Conservation (phyloP, 2,329 filamentous ascomycete genomes). For the Ceratocystis harringtonii region DNA sequence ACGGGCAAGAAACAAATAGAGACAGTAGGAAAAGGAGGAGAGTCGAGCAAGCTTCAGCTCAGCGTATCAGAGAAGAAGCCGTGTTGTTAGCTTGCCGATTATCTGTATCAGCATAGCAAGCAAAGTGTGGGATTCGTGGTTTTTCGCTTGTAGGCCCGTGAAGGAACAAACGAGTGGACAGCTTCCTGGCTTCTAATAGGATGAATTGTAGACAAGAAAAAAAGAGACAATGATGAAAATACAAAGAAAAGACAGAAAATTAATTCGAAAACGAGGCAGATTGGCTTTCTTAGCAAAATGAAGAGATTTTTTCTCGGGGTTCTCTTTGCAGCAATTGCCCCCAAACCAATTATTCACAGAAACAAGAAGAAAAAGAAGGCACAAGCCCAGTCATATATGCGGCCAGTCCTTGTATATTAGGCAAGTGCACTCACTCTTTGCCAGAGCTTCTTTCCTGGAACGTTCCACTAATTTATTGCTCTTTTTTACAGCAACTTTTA, state of each 20-base stretch:
- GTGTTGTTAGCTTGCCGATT: neutral
- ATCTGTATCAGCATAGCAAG: neutral
- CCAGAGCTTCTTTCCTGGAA: too few species aligned
- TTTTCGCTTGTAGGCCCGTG: neutral
- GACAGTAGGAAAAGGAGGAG: neutral
- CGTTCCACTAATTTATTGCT: too few species aligned
- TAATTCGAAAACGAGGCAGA: constrained; percentile 9
- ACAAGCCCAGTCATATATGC: constrained; percentile 7
- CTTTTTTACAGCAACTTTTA: too few species aligned
- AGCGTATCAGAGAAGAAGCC: neutral
- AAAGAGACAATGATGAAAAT: neutral
- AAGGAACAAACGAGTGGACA: neutral
- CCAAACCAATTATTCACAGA: constrained; percentile 9
- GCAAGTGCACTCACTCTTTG: neutral
- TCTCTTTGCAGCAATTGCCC: neutral
- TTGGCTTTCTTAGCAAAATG: neutral
- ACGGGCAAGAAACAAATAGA: neutral
- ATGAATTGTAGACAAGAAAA: neutral
- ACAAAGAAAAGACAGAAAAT: constrained; percentile 8
- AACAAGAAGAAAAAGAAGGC: constrained; percentile 11
- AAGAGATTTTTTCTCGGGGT: neutral
- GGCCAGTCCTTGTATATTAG: neutral
- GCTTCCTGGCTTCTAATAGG: neutral
- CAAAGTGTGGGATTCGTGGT: constrained; percentile 2
- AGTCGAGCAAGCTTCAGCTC: neutral